These are phyloP conservation scores for Pseudogymnoascus sp. DNA, from an alignment of 2,329 filamentous ascomycete species.

Conservation along the genomic window DNA sequence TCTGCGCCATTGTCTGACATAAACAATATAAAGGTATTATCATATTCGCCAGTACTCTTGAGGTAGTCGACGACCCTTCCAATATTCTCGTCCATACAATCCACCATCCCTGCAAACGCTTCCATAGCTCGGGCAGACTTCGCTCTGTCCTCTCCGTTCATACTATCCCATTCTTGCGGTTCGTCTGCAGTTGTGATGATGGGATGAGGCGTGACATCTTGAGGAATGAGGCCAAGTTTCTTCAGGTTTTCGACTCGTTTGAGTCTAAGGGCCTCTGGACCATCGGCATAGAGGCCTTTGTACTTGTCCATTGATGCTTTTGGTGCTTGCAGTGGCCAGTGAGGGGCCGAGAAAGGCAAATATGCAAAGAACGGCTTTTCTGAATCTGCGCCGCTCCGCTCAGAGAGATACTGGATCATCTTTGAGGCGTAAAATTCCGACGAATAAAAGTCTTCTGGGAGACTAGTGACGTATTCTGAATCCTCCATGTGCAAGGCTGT, in stretches of 20 bases:
- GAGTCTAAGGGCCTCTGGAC: conserved; percentile 48
- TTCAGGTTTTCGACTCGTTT: conserved; percentile 48
- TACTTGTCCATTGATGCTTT: conserved; percentile 31
- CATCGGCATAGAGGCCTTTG: conserved; percentile 50
- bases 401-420: conserved; percentile 14
- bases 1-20: conserved; percentile 58
- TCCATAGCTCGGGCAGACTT: conserved; percentile 51
- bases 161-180: conserved; percentile 40
- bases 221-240: conserved; percentile 47
- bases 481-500: neutral
- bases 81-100: conserved; percentile 53
- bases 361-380: conserved; percentile 41
- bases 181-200: conserved; percentile 39
- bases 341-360: conserved; percentile 45
- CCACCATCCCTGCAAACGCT: conserved; percentile 57
- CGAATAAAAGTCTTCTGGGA: conserved; percentile 16
- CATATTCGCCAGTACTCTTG: conserved; percentile 47
- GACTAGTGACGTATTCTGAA: neutral
- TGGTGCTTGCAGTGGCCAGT: conserved; percentile 48
- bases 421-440: conserved; percentile 14
- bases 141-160: conserved; percentile 39
- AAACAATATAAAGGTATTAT: conserved; percentile 59
- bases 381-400: conserved; percentile 18
- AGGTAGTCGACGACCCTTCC: conserved; percentile 53
- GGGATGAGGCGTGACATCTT: conserved; percentile 44